A percentile compares a stretch with the other conserved stretches of the same genome.
phyloP scores from a whole-genome alignment of 2,329 filamentous ascomycete species.

The Fusarium virguliforme region DNA sequence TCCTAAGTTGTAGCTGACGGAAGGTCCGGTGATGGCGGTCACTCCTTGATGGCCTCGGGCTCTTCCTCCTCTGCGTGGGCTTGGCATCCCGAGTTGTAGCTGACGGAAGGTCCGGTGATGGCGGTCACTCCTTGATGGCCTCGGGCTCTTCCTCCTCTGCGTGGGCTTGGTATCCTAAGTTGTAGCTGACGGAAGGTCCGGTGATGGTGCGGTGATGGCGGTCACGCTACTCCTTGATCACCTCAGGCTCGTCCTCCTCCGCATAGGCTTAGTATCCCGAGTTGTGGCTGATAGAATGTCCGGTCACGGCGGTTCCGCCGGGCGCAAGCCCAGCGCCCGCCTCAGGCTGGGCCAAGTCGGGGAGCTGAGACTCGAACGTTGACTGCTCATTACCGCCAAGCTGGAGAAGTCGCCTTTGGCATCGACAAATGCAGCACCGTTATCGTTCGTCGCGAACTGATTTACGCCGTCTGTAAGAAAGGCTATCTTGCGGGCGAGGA shows the following conservation, averaged over 20 bases:
- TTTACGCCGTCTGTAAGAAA: constrained; percentile 92
- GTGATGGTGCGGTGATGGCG: no score
- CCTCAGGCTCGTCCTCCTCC: constrained; percentile 90
- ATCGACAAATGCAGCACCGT: constrained; percentile 76
- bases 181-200: constrained; percentile 75
- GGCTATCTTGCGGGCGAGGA: constrained; percentile 92
- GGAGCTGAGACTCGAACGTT: constrained; percentile 90
- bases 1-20: constrained; percentile 74
- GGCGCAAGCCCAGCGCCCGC: constrained; percentile 52
- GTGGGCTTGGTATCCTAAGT: constrained; percentile 73
- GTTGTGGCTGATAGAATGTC: constrained; percentile 75
- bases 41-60: constrained; percentile 91
- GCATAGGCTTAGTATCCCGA: constrained; percentile 73
- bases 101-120: constrained; percentile 79
- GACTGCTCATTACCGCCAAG: constrained; percentile 68
- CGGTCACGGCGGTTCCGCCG: constrained; percentile 75
- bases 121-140: constrained; percentile 92
- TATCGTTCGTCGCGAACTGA: constrained; percentile 86
- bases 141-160: constrained; percentile 82
- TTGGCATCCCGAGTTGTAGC: constrained; percentile 74
- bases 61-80: constrained; percentile 85
- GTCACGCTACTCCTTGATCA: constrained; percentile 94
- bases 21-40: constrained; percentile 85
- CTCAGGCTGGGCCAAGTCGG: constrained; percentile 74
- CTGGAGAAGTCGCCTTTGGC: constrained; percentile 81